These are phyloP conservation scores for Leishmania mexicana DNA, from an alignment of 208 protist genomes.

Conservation along the genomic window DNA sequence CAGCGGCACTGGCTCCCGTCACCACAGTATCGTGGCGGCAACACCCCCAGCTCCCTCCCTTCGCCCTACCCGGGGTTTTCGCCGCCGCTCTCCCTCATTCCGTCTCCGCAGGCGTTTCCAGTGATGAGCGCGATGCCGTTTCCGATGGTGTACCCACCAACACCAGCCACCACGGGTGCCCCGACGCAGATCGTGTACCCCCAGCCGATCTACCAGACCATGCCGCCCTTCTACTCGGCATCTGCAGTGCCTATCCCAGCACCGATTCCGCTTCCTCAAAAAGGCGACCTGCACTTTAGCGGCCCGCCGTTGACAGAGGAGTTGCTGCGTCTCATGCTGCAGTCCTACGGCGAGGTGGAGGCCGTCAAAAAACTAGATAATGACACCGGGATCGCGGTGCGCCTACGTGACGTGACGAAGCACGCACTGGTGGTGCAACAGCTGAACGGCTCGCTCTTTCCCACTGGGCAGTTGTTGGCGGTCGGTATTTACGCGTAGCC, in stretches of 20 bases:
- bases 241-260: slow-evolving; percentile 36
- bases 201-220: slow-evolving; percentile 32
- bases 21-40: slow-evolving; percentile 62
- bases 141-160: slow-evolving; percentile 61
- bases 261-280: slow-evolving; percentile 44
- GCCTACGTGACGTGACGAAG: slow-evolving; percentile 54
- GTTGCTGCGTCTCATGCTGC: slow-evolving; percentile 56
- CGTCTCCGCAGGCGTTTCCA: slow-evolving; percentile 53
- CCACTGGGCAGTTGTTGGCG: slow-evolving; percentile 71
- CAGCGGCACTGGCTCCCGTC: slow-evolving; percentile 74
- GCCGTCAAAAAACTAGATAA: slow-evolving; percentile 50
- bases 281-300: slow-evolving; percentile 78
- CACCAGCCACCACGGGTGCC: slow-evolving; percentile 22
- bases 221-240: slow-evolving; percentile 30
- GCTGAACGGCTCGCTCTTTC: slow-evolving; percentile 76
- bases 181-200: slow-evolving; percentile 55
- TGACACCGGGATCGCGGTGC: slow-evolving; percentile 51
- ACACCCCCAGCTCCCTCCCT: slow-evolving; percentile 30
- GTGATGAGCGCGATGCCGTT: slow-evolving; percentile 50
- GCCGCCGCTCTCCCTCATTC: slow-evolving; percentile 47
- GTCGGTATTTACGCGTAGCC: slow-evolving; percentile 70
- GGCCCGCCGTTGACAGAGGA: slow-evolving; percentile 60
- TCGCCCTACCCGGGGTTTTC: slow-evolving; percentile 37
- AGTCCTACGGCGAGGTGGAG: slow-evolving; percentile 69
- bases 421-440: slow-evolving; percentile 72